Conservation (phyloP, 2,329 filamentous ascomycete genomes). For the Fusarium multiceps region DNA sequence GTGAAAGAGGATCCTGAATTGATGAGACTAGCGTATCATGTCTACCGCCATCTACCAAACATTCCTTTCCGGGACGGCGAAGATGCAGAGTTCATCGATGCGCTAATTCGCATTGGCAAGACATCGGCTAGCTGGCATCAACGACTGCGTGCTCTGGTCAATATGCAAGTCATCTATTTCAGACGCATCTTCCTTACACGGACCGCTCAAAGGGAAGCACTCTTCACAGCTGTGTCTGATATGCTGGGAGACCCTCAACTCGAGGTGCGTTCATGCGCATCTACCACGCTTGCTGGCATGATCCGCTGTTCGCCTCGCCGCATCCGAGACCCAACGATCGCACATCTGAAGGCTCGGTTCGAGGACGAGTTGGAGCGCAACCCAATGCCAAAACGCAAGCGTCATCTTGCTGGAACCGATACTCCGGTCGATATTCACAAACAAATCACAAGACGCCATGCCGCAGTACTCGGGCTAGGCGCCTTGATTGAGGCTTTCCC, state of each 20-base stretch:
- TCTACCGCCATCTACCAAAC: conserved; percentile 95
- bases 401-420: conserved; percentile 71
- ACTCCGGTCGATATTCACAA: conserved; percentile 78
- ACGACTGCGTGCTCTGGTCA: conserved; percentile 91
- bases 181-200: conserved; percentile 90
- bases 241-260: conserved; percentile 95
- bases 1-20: conserved; percentile 98
- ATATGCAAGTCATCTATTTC: conserved; percentile 99
- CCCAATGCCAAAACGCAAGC: conserved; percentile 81
- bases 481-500: conserved; percentile 95
- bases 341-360: conserved; percentile 81
- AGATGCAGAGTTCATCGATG: conserved; percentile 84
- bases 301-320: conserved; percentile 90
- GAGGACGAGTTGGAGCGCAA: conserved; percentile 81
- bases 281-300: conserved; percentile 94
- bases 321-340: conserved; percentile 82
- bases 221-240: conserved; percentile 92
- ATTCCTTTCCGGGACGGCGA: conserved; percentile 91
- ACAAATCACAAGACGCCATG: conserved; percentile 84
- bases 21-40: conserved; percentile 93
- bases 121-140: conserved; percentile 93
- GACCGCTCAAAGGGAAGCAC: conserved; percentile 76
- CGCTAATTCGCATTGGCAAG: conserved; percentile 88
- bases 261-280: conserved; percentile 93
- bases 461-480: conserved; percentile 90